These are phyloP conservation scores for Arabidopsis arenosa DNA, from an alignment of 345 rosid species.

Conservation along the genomic window DNA sequence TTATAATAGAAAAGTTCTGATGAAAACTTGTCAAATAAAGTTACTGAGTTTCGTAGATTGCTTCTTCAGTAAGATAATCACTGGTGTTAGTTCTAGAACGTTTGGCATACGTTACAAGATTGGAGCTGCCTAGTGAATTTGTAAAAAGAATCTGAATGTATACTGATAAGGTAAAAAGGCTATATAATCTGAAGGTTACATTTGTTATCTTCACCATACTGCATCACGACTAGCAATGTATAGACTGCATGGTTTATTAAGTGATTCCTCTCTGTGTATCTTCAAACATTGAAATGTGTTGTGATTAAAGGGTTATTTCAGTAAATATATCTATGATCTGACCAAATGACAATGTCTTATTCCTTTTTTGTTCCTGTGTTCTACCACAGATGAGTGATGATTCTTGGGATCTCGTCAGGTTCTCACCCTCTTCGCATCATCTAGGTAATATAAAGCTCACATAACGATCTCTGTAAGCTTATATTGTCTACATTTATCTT, in stretches of 20 bases:
- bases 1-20: background rate
- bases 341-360: background rate
- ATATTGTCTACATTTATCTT: background rate
- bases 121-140: background rate
- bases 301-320: background rate
- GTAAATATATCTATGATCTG: background rate
- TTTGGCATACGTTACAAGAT: background rate
- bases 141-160: constrained; percentile 11
- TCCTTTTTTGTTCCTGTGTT: background rate
- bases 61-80: background rate
- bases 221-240: background rate
- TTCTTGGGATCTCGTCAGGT: constrained; percentile 23
- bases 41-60: background rate
- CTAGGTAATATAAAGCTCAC: constrained; percentile 28
- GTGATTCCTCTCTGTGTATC: background rate
- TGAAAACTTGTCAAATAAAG: constrained; percentile 1
- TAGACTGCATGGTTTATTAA: background rate
- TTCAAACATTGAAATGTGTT: background rate
- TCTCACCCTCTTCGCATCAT: background rate
- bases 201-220: background rate
- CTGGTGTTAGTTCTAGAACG: constrained; percentile 16
- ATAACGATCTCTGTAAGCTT: background rate
- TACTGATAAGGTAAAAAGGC: background rate
- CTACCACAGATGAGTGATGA: constrained; percentile 38
- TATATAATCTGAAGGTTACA: background rate